A percentile compares a stretch with the other conserved stretches of the same genome.
Conservation (phyloP, 257 asterid species). For the Nemophila menziesii region DNA sequence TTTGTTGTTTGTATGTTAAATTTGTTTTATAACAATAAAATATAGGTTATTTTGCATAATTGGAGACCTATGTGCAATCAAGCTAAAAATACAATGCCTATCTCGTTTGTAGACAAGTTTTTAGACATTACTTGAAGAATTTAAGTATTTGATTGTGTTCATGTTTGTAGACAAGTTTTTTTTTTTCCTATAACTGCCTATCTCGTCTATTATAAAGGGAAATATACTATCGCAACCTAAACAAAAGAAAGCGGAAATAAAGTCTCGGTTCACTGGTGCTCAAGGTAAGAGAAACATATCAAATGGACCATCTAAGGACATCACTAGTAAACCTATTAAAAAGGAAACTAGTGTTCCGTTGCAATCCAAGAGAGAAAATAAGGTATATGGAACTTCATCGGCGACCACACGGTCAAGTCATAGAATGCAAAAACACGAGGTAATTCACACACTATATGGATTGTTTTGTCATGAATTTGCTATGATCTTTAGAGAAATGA, state of each 20-base stretch:
- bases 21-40: too few species aligned
- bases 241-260: slow-evolving; percentile 18
- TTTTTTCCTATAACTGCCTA: not conserved
- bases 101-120: too few species aligned
- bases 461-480: not conserved
- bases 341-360: slow-evolving; percentile 15
- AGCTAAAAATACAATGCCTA: too few species aligned
- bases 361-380: slow-evolving; percentile 25
- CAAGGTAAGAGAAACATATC: slow-evolving; percentile 17
- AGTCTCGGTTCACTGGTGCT: slow-evolving; percentile 17
- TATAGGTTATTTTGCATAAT: too few species aligned
- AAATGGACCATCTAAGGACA: slow-evolving; percentile 20
- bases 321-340: slow-evolving; percentile 18
- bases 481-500: not conserved
- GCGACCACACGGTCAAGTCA: slow-evolving; percentile 16
- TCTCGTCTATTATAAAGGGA: slow-evolving; percentile 22
- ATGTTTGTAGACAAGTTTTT: not conserved
- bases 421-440: slow-evolving; percentile 33
- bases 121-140: not conserved
- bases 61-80: too few species aligned
- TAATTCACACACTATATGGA: slow-evolving; percentile 11
- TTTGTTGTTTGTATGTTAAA: too few species aligned
- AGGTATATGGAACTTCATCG: slow-evolving; percentile 11
- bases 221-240: slow-evolving; percentile 20
- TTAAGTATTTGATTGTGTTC: not conserved